Percentiles rank a stretch among this genome's conserved stretches.
Evolutionary conservation across 441 rosid genomes (phyloP).

Genomic region (Arabidopsis hybrid): DNA sequence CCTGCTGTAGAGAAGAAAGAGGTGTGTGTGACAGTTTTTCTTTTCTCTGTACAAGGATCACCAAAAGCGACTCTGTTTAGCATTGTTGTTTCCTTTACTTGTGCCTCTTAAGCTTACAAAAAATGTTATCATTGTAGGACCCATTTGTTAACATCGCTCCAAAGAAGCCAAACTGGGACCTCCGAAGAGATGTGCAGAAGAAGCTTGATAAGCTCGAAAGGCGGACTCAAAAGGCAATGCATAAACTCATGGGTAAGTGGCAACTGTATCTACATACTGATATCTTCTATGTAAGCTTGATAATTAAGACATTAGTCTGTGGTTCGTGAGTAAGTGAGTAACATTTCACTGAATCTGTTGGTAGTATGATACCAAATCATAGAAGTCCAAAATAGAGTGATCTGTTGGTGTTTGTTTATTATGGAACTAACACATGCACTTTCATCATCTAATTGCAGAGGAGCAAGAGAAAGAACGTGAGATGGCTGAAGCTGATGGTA

Average conservation of each 20-base stretch:
- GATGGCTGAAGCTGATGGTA: constrained; percentile 54
- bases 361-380: constrained; percentile 2
- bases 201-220: constrained; percentile 96
- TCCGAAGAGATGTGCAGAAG: constrained; percentile 95
- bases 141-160: constrained; percentile 97
- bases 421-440: constrained; percentile 13
- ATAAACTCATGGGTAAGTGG: constrained; percentile 82
- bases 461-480: constrained; percentile 73
- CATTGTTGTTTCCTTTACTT: not conserved
- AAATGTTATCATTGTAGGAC: constrained; percentile 55
- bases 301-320: not conserved
- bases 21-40: constrained; percentile 49
- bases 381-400: not conserved
- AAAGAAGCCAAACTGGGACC: constrained; percentile 98
- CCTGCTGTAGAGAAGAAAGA: constrained; percentile 72
- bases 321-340: not conserved
- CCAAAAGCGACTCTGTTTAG: not conserved
- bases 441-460: constrained; percentile 54
- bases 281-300: constrained; percentile 6
- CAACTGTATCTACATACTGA: not conserved
- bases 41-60: constrained; percentile 2
- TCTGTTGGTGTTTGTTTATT: not conserved
- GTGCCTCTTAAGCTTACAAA: constrained; percentile 15
- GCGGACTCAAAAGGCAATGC: constrained; percentile 84
- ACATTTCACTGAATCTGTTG: not conserved